A percentile compares a stretch with the other conserved stretches of the same genome.
These are phyloP conservation scores for Phialophora verrucosa DNA, from an alignment of 2,329 filamentous ascomycete genomes.

Conservation along the genomic window DNA sequence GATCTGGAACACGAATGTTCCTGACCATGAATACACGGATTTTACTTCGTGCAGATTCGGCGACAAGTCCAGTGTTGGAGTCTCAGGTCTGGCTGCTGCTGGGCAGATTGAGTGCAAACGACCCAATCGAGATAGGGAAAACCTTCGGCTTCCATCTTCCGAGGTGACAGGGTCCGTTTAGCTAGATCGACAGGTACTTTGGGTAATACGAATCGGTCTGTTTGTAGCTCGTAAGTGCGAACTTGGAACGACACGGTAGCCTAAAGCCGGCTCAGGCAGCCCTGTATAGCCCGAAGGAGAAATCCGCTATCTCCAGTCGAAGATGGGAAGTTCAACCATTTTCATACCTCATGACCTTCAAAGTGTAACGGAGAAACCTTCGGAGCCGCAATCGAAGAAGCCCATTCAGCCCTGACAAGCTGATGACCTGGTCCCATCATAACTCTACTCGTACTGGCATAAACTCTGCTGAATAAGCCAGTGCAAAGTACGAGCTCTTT, in stretches of 20 bases:
- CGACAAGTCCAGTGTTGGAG: background rate
- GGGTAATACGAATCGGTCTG: too few species aligned
- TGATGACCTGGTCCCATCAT: background rate
- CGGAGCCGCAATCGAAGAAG: background rate
- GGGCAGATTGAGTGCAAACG: too few species aligned
- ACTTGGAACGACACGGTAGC: too few species aligned
- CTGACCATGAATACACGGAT: background rate
- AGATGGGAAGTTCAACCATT: background rate
- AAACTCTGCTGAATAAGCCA: background rate
- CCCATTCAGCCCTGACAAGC: background rate
- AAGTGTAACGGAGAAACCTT: background rate
- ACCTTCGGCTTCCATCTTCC: background rate
- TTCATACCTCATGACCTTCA: background rate
- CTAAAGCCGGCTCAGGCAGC: too few species aligned
- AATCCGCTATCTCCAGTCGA: background rate
- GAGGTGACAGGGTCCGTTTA: constrained; percentile 25
- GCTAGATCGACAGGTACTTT: background rate
- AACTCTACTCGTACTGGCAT: background rate
- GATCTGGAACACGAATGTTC: background rate
- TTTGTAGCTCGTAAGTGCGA: background rate
- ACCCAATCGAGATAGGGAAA: background rate
- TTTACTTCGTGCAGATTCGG: background rate
- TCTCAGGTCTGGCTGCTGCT: too few species aligned
- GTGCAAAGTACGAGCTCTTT: background rate
- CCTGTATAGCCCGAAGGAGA: too few species aligned